Conservation (phyloP, 1,284 basidiomycete genomes). For the Rhodotorula glutinis region DNA sequence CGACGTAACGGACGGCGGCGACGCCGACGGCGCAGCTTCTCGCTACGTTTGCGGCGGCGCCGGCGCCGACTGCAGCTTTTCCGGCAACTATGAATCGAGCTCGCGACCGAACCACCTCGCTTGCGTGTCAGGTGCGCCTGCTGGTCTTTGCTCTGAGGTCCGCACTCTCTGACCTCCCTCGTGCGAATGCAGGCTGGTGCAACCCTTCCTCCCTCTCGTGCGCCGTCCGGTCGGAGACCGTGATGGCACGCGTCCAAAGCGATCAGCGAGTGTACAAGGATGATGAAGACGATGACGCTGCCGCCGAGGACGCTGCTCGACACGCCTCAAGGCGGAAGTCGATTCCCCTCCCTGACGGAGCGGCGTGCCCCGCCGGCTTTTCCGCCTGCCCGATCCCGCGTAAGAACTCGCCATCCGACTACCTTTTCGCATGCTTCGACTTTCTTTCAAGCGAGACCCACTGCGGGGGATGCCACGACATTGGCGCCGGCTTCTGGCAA, state of each 20-base stretch:
- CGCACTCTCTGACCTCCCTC: background rate
- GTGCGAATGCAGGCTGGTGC: background rate
- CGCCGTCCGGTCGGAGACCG: background rate
- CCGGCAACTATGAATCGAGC: conserved; percentile 18
- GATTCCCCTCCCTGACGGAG: conserved; percentile 11
- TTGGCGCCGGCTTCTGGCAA: conserved; percentile 9
- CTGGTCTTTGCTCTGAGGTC: background rate
- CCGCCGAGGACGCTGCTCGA: background rate
- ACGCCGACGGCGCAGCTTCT: background rate
- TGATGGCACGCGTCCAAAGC: background rate
- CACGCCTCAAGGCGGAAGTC: background rate
- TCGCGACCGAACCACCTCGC: conserved; percentile 27
- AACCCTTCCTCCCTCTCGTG: conserved; percentile 14
- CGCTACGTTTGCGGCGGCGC: conserved; percentile 21
- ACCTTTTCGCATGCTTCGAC: conserved; percentile 25
- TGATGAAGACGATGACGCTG: no score
- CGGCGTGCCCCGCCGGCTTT: conserved; percentile 23
- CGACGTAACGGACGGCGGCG: conserved; percentile 4
- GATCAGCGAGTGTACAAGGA: background rate
- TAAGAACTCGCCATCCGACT: background rate
- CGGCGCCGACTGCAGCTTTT: conserved; percentile 28
- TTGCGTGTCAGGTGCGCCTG: conserved; percentile 25
- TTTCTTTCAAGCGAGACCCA: conserved; percentile 7
- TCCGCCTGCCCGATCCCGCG: conserved; percentile 17
- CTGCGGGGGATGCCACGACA: conserved; percentile 25